Evolutionary conservation across 495 filamentous ascomycete species (phyloP).

Genomic region (Annulohypoxylon maeteangense): DNA sequence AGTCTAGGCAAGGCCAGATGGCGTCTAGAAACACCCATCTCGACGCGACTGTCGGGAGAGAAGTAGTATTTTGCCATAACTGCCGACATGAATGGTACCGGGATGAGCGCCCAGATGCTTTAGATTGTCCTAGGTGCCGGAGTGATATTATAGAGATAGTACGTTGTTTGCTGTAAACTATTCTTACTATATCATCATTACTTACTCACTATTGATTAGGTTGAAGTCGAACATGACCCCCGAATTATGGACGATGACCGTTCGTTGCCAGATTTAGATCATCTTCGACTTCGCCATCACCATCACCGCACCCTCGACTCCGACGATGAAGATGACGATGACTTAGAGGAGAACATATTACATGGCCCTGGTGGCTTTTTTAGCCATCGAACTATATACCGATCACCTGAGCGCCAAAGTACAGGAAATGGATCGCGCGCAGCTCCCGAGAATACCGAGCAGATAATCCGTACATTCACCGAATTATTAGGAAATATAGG

Average conservation of each 20-base stretch:
- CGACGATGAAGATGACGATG: slow-evolving; percentile 60
- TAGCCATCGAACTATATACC: slow-evolving; percentile 35
- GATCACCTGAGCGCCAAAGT: slow-evolving; percentile 39
- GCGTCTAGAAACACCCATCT: slow-evolving; percentile 54
- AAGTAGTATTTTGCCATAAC: slow-evolving; percentile 83
- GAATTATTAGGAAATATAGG: slow-evolving; percentile 50
- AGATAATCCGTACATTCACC: slow-evolving; percentile 55
- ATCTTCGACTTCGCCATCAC: slow-evolving; percentile 40
- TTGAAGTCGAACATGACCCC: slow-evolving; percentile 55
- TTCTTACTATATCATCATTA: background rate
- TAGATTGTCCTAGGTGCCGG: slow-evolving; percentile 80
- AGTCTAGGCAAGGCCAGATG: slow-evolving; percentile 48
- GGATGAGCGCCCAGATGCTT: slow-evolving; percentile 63
- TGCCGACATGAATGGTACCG: slow-evolving; percentile 84
- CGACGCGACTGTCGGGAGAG: slow-evolving; percentile 59
- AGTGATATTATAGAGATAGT: slow-evolving; percentile 89
- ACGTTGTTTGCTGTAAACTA: slow-evolving; percentile 52
- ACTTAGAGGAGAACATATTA: slow-evolving; percentile 60
- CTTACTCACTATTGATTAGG: slow-evolving; percentile 41
- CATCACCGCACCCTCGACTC: slow-evolving; percentile 51
- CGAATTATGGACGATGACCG: slow-evolving; percentile 48
- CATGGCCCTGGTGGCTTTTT: slow-evolving; percentile 61
- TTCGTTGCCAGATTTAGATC: slow-evolving; percentile 51
- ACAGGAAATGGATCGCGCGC: slow-evolving; percentile 28
- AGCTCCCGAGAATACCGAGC: slow-evolving; percentile 45